Conservation (phyloP, 176 grass and related monocot genomes). For the Oryza brachyantha region DNA sequence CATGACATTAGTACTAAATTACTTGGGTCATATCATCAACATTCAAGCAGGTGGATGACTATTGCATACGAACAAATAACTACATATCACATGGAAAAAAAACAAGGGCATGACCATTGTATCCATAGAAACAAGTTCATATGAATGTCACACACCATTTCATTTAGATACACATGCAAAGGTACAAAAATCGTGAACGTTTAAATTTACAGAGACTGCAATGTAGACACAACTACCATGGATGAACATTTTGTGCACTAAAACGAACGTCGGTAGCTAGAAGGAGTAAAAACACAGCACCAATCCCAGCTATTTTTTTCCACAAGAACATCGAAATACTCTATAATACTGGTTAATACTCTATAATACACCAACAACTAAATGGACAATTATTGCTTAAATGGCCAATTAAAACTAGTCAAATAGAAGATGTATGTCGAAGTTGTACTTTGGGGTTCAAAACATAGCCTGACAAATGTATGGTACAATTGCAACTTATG, state of each 20-base stretch:
- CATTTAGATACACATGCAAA: slow-evolving; percentile 26
- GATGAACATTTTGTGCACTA: slow-evolving; percentile 24
- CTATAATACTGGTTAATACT: not conserved
- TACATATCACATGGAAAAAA: too few species aligned
- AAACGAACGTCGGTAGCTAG: not conserved
- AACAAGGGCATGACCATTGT: too few species aligned
- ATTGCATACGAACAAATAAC: too few species aligned
- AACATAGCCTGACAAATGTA: not conserved
- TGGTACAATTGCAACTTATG: not conserved
- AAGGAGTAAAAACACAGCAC: slow-evolving; percentile 30
- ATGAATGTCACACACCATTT: slow-evolving; percentile 32
- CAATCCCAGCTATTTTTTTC: slow-evolving; percentile 12
- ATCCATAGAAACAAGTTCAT: too few species aligned
- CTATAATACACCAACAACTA: not conserved
- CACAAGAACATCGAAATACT: slow-evolving; percentile 19
- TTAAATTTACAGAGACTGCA: slow-evolving; percentile 35
- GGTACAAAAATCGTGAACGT: slow-evolving; percentile 9
- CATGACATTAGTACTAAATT: too few species aligned
- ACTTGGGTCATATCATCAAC: too few species aligned
- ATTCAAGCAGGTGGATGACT: too few species aligned
- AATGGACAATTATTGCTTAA: not conserved
- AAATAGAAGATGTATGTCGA: not conserved
- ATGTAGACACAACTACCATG: slow-evolving; percentile 18
- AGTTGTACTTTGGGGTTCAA: not conserved
- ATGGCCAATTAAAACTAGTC: not conserved